Evolutionary conservation across 306 rosid species (phyloP).

Genomic region (Rubus parviflorus): DNA sequence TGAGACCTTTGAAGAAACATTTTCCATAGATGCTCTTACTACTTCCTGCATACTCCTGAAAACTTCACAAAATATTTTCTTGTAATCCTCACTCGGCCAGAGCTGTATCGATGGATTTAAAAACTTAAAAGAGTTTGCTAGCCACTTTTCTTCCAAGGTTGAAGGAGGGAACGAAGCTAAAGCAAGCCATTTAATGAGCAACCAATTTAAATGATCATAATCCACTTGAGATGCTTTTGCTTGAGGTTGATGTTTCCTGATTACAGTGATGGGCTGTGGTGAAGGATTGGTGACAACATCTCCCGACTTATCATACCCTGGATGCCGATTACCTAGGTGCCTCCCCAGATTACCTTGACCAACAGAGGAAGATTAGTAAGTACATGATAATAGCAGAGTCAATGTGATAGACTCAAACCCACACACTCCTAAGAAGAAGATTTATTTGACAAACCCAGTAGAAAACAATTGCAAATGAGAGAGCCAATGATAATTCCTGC

Average conservation of each 20-base stretch:
- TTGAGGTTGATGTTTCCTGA: constrained; percentile 70
- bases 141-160: constrained; percentile 82
- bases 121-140: constrained; percentile 78
- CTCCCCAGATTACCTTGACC: constrained; percentile 85
- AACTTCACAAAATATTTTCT: constrained; percentile 65
- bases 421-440: background rate
- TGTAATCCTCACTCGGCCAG: constrained; percentile 78
- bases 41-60: constrained; percentile 86
- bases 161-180: constrained; percentile 85
- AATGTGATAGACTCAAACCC: background rate
- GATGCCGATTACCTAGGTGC: constrained; percentile 94
- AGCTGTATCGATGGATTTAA: constrained; percentile 79
- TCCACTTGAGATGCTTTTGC: constrained; percentile 64
- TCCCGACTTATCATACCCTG: constrained; percentile 83
- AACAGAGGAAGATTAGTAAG: constrained; percentile 28
- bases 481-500: background rate
- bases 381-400: too few species aligned
- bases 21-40: constrained; percentile 66
- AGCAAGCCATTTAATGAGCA: constrained; percentile 85
- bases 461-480: constrained; percentile 2
- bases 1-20: constrained; percentile 75
- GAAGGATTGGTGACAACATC: constrained; percentile 49
- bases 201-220: constrained; percentile 91
- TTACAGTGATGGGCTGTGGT: constrained; percentile 42
- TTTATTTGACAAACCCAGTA: background rate